Conservation (phyloP, 768 basidiomycete genomes). For the Agaricus blazei region DNA sequence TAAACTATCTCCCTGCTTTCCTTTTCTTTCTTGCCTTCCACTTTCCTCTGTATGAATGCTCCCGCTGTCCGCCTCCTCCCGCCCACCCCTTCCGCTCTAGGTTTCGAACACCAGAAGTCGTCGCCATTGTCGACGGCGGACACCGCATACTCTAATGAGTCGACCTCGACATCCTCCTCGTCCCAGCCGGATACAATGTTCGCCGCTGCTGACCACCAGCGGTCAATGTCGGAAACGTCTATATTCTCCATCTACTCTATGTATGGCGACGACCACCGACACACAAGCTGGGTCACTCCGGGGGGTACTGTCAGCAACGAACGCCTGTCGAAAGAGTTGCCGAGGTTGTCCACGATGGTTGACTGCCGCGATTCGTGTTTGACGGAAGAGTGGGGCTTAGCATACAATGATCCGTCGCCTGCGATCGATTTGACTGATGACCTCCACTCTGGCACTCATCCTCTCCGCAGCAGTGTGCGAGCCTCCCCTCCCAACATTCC, state of each 20-base stretch:
- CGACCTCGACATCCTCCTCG: slow-evolving; percentile 26
- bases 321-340: slow-evolving; percentile 16
- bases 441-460: not conserved
- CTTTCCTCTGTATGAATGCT: slow-evolving; percentile 27
- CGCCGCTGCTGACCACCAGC: slow-evolving; percentile 11
- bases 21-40: not conserved
- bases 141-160: slow-evolving; percentile 24
- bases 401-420: slow-evolving; percentile 25
- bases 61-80: slow-evolving; percentile 34
- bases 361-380: slow-evolving; percentile 20
- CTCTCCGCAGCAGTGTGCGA: not conserved
- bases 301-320: slow-evolving; percentile 10
- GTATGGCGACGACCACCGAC: slow-evolving; percentile 59
- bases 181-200: slow-evolving; percentile 26
- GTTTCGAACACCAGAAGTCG: slow-evolving; percentile 2
- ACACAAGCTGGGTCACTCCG: slow-evolving; percentile 31
- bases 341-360: slow-evolving; percentile 24
- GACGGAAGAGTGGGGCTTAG: slow-evolving; percentile 25
- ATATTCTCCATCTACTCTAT: slow-evolving; percentile 85
- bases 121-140: slow-evolving; percentile 17
- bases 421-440: slow-evolving; percentile 4
- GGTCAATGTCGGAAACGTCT: slow-evolving; percentile 64
- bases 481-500: slow-evolving; percentile 12
- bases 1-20: not conserved
- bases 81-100: slow-evolving; percentile 23